phyloP scores from a whole-genome alignment of 768 basidiomycete genomes.

The Baorangia bicolor region DNA sequence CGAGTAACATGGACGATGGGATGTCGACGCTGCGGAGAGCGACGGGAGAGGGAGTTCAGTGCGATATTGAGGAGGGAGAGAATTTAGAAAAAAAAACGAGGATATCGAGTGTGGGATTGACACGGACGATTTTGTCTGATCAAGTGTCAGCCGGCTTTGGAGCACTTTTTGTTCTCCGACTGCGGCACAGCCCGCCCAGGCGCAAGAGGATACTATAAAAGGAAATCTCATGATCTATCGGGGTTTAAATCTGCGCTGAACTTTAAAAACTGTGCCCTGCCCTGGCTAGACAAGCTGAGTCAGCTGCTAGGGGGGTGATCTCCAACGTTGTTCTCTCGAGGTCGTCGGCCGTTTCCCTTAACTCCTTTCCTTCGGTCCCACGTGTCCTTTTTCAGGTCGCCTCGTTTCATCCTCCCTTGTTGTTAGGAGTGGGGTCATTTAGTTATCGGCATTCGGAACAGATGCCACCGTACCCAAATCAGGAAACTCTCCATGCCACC shows the following conservation, averaged over 20 bases:
- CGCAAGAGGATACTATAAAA: slow-evolving; percentile 24
- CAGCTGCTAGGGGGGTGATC: too few relatives aligned
- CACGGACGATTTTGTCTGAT: slow-evolving; percentile 30
- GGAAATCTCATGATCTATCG: slow-evolving; percentile 9
- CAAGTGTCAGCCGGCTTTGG: slow-evolving; percentile 31
- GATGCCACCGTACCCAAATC: too few relatives aligned
- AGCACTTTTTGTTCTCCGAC: slow-evolving; percentile 36
- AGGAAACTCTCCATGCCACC: slow-evolving; percentile 8
- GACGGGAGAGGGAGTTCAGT: background rate
- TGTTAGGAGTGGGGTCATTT: slow-evolving; percentile 22
- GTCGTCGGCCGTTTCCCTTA: slow-evolving; percentile 13
- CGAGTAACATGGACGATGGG: slow-evolving; percentile 39
- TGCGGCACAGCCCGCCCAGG: slow-evolving; percentile 28
- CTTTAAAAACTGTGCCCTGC: slow-evolving; percentile 16
- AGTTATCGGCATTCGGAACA: too few relatives aligned
- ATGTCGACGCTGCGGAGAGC: slow-evolving; percentile 9
- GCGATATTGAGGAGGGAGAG: background rate
- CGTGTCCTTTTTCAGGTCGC: slow-evolving; percentile 15
- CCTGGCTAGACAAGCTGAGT: too few relatives aligned
- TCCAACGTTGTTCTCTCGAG: slow-evolving; percentile 29
- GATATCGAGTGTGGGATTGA: slow-evolving; percentile 30
- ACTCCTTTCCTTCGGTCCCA: slow-evolving; percentile 17
- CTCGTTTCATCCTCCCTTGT: slow-evolving; percentile 12
- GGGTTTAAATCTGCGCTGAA: slow-evolving; percentile 31
- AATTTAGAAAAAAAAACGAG: slow-evolving; percentile 22